phyloP scores from a whole-genome alignment of 2,329 filamentous ascomycete genomes.

The Fusarium papillatum region DNA sequence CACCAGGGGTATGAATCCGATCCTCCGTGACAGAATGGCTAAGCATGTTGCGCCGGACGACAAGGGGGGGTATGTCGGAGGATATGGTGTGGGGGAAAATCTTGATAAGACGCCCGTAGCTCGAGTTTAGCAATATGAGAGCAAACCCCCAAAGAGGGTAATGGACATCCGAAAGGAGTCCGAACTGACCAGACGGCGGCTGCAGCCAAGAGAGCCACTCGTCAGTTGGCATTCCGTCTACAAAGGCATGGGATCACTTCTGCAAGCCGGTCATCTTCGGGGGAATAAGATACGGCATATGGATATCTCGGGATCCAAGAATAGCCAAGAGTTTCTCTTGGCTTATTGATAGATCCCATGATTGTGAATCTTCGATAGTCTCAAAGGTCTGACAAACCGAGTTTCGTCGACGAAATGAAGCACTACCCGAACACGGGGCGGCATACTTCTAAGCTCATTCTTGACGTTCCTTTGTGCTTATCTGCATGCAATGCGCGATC shows the following conservation, averaged over 20 bases:
- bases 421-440: neutral
- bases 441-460: conserved; percentile 28
- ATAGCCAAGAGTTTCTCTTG: conserved; percentile 22
- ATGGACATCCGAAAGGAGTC: neutral
- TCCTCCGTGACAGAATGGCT: conserved; percentile 8
- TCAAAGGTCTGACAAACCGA: neutral
- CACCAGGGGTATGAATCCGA: conserved; percentile 16
- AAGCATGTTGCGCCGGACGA: conserved; percentile 8
- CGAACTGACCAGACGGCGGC: neutral
- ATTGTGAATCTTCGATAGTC: neutral
- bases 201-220: conserved; percentile 19
- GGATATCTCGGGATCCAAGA: conserved; percentile 21
- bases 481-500: conserved; percentile 28
- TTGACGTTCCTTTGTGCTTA: conserved; percentile 31
- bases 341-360: neutral
- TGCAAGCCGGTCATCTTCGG: neutral
- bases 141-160: conserved; percentile 4
- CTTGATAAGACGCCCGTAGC: conserved; percentile 44
- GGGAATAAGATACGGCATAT: neutral
- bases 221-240: conserved; percentile 5
- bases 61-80: conserved; percentile 26
- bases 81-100: conserved; percentile 40
- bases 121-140: conserved; percentile 27
- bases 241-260: neutral
- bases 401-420: conserved; percentile 13